These are phyloP conservation scores for Boletus subparvulus DNA, from an alignment of 768 basidiomycete species.

Conservation along the genomic window DNA sequence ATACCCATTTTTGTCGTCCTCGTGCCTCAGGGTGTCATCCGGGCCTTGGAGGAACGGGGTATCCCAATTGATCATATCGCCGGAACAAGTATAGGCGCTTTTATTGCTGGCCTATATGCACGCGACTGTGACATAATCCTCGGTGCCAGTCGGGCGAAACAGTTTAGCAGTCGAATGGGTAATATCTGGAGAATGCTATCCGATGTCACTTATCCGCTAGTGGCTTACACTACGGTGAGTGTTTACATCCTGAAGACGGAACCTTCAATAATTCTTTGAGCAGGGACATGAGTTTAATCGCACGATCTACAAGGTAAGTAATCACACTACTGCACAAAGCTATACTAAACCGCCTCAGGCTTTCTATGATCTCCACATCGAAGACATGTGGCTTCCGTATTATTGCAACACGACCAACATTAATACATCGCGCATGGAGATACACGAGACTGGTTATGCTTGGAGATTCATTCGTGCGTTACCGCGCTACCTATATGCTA, in stretches of 20 bases:
- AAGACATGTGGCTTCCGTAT: slow-evolving; percentile 98
- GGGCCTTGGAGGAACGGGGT: slow-evolving; percentile 86
- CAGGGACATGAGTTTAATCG: slow-evolving; percentile 96
- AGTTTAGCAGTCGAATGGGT: slow-evolving; percentile 88
- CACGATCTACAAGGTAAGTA: slow-evolving; percentile 79
- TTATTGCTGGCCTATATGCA: slow-evolving; percentile 94
- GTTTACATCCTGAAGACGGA: slow-evolving; percentile 1
- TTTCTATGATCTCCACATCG: slow-evolving; percentile 92
- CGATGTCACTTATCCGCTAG: slow-evolving; percentile 82
- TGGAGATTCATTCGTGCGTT: slow-evolving; percentile 86
- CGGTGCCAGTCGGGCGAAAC: slow-evolving; percentile 81
- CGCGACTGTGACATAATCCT: slow-evolving; percentile 90
- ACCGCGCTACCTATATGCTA: background rate
- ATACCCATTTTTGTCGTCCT: slow-evolving; percentile 3
- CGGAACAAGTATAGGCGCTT: slow-evolving; percentile 90
- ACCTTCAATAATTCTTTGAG: slow-evolving; percentile 2
- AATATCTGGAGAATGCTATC: slow-evolving; percentile 93
- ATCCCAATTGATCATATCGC: slow-evolving; percentile 95
- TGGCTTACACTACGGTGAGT: slow-evolving; percentile 71
- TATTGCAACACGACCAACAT: slow-evolving; percentile 99
- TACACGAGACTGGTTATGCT: slow-evolving; percentile 98
- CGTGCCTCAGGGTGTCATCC: slow-evolving; percentile 74
- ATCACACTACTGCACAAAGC: background rate
- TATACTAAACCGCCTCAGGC: slow-evolving; percentile 44
- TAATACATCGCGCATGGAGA: slow-evolving; percentile 92